Percentiles rank a stretch among this genome's conserved stretches.
phyloP scores from a whole-genome alignment of 2,329 filamentous ascomycete genomes.

The Phaeoacremonium minimum region DNA sequence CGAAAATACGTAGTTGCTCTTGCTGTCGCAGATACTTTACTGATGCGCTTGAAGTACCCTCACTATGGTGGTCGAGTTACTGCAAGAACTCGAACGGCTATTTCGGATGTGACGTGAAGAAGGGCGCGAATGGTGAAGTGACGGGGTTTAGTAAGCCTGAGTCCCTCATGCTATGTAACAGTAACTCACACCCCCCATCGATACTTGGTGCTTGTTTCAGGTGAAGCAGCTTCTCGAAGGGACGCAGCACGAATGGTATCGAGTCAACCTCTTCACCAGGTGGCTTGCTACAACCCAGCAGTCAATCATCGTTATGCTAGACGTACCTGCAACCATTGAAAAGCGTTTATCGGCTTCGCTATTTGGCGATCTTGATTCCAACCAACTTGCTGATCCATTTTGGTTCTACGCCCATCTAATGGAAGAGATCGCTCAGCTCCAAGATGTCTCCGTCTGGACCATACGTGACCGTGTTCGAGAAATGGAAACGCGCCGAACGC shows the following conservation, averaged over 20 bases:
- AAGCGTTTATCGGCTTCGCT: too few relatives aligned
- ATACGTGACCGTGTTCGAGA: slow-evolving; percentile 27
- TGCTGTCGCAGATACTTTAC: slow-evolving; percentile 11
- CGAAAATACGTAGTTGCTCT: too few relatives aligned
- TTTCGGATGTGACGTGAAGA: slow-evolving; percentile 24
- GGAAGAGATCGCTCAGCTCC: slow-evolving; percentile 22
- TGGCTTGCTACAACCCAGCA: too few relatives aligned
- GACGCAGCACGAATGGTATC: slow-evolving; percentile 25
- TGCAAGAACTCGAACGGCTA: slow-evolving; percentile 30
- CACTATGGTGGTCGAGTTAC: slow-evolving; percentile 29
- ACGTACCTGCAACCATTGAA: too few relatives aligned
- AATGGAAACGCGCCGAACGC: slow-evolving; percentile 17
- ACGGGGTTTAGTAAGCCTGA: slow-evolving; percentile 16
- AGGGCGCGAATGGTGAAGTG: slow-evolving; percentile 6
- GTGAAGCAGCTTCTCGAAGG: slow-evolving; percentile 17
- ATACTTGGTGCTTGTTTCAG: slow-evolving; percentile 25
- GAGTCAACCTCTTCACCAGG: slow-evolving; percentile 25
- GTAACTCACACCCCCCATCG: too few relatives aligned
- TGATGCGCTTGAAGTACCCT: slow-evolving; percentile 19
- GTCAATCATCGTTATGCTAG: too few relatives aligned
- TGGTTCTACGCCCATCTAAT: slow-evolving; percentile 28
- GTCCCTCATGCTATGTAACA: too few relatives aligned
- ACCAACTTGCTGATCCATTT: slow-evolving; percentile 21
- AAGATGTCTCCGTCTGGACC: slow-evolving; percentile 32
- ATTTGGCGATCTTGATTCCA: slow-evolving; percentile 1